Percentiles rank a stretch among this genome's conserved stretches.
Conservation (phyloP, 495 filamentous ascomycete genomes). For the Viridothelium virens region DNA sequence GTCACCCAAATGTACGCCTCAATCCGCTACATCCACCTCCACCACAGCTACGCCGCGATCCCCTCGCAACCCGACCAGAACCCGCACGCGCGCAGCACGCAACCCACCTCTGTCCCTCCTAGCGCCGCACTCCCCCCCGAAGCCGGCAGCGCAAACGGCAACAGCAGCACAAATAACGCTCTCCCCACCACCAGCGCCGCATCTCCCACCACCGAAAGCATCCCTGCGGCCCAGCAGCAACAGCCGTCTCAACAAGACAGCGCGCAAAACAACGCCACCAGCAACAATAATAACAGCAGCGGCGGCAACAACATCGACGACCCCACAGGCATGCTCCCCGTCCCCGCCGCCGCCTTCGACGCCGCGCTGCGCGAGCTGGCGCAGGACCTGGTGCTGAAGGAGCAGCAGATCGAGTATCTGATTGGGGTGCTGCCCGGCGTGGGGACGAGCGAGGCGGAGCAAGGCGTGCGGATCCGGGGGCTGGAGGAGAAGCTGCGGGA, state of each 20-base stretch:
- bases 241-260: constrained; percentile 17
- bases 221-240: constrained; percentile 14
- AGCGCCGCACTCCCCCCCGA: constrained; percentile 16
- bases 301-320: constrained; percentile 11
- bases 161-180: constrained; percentile 18
- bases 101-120: constrained; percentile 3
- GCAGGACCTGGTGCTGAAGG: constrained; percentile 77
- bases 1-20: constrained; percentile 82
- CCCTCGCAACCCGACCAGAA: constrained; percentile 46
- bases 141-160: constrained; percentile 29
- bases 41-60: constrained; percentile 68
- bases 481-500: constrained; percentile 67
- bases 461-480: constrained; percentile 63
- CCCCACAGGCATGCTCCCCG: constrained; percentile 31
- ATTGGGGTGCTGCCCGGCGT: constrained; percentile 80
- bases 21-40: constrained; percentile 71
- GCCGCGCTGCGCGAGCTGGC: constrained; percentile 72
- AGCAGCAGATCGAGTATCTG: constrained; percentile 87
- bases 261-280: background rate
- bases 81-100: background rate
- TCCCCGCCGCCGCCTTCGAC: constrained; percentile 58
- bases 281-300: constrained; percentile 1
- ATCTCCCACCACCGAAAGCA: constrained; percentile 19
- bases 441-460: constrained; percentile 73
- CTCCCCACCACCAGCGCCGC: constrained; percentile 20